Conservation (phyloP, 768 basidiomycete species). For the Melanogaster broomeanus region DNA sequence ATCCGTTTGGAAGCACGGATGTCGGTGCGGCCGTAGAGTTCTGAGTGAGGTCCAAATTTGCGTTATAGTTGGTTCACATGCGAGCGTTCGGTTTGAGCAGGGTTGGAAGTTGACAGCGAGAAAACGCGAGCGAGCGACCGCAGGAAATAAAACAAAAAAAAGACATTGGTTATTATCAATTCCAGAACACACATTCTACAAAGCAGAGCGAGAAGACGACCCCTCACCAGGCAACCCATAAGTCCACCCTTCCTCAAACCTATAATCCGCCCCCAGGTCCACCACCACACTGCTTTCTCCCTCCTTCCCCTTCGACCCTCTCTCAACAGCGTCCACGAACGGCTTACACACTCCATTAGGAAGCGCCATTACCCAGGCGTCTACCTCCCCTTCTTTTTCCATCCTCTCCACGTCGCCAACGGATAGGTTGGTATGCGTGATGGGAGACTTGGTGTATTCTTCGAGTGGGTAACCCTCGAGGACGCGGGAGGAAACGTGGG, state of each 20-base stretch:
- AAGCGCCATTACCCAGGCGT: constrained; percentile 98
- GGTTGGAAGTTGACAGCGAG: neutral
- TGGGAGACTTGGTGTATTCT: constrained; percentile 73
- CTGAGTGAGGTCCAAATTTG: constrained; percentile 46
- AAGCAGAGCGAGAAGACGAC: constrained; percentile 27
- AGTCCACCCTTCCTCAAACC: constrained; percentile 94
- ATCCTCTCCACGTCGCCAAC: constrained; percentile 78
- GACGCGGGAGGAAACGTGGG: constrained; percentile 97
- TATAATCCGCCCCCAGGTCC: constrained; percentile 92
- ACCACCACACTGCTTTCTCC: constrained; percentile 69
- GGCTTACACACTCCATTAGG: constrained; percentile 98
- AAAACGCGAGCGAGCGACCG: neutral
- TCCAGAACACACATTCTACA: constrained; percentile 37
- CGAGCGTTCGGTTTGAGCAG: neutral
- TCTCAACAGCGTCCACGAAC: constrained; percentile 93
- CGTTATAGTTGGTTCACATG: neutral
- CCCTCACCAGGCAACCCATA: constrained; percentile 98
- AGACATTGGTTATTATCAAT: constrained; percentile 37
- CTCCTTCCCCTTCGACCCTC: constrained; percentile 59
- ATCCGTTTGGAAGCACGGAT: constrained; percentile 79
- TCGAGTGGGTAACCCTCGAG: constrained; percentile 80
- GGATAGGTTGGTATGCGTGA: constrained; percentile 83
- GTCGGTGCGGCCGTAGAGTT: constrained; percentile 77
- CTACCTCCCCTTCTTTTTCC: constrained; percentile 88
- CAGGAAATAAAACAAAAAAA: constrained; percentile 21